These are phyloP conservation scores for Crithidia expoeki DNA, from an alignment of 208 protist genomes.

Conservation along the genomic window DNA sequence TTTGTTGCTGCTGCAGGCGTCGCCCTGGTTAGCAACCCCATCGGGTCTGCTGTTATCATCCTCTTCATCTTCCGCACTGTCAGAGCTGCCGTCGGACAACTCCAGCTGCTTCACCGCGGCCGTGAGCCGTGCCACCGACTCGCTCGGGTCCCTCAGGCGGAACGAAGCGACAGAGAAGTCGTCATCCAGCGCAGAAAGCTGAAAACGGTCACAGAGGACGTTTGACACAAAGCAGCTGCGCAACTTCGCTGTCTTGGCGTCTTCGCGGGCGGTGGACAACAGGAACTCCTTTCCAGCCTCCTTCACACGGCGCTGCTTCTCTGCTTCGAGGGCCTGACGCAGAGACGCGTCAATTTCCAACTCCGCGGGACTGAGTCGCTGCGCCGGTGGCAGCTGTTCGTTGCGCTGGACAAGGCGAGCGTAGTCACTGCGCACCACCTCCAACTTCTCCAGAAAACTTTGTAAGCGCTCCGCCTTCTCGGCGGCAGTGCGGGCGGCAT, in stretches of 20 bases:
- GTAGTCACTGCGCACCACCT: constrained; percentile 66
- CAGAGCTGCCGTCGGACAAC: constrained; percentile 33
- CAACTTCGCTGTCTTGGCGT: constrained; percentile 91
- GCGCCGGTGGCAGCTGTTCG: constrained; percentile 36
- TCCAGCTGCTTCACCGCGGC: constrained; percentile 74
- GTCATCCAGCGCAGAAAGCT: constrained; percentile 76
- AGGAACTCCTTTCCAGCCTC: constrained; percentile 76
- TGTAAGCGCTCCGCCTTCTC: constrained; percentile 83
- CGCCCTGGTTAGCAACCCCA: background rate
- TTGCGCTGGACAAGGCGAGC: constrained; percentile 81
- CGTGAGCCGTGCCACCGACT: constrained; percentile 48
- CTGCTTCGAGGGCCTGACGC: constrained; percentile 54
- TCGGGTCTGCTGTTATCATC: constrained; percentile 3
- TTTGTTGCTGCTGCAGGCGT: background rate
- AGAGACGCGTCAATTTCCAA: constrained; percentile 92
- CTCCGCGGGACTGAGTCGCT: constrained; percentile 61
- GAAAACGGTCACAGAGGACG: constrained; percentile 92
- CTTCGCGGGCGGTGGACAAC: constrained; percentile 82
- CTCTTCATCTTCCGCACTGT: constrained; percentile 13
- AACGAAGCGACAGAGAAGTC: constrained; percentile 89
- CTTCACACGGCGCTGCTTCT: constrained; percentile 72
- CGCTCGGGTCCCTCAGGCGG: constrained; percentile 73
- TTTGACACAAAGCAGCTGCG: constrained; percentile 84
- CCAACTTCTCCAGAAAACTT: constrained; percentile 62
- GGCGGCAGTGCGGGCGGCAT: constrained; percentile 62